These are phyloP conservation scores for Prunus padus DNA, from an alignment of 306 rosid species.

Conservation along the genomic window DNA sequence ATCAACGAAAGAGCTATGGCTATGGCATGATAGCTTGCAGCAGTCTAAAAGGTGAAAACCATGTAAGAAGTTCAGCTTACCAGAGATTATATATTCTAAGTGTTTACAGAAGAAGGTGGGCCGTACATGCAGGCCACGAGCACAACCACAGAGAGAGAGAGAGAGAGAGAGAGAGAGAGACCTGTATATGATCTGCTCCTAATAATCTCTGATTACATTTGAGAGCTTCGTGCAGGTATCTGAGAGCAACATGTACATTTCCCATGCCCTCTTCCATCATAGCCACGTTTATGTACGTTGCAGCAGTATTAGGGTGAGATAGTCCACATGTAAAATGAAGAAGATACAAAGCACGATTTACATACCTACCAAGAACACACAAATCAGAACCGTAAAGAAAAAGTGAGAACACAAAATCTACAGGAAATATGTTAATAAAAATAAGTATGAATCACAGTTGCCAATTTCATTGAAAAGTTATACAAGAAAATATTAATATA, in stretches of 20 bases:
- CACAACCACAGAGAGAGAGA: constrained; percentile 1
- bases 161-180: constrained; percentile 28
- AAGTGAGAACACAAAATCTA: background rate
- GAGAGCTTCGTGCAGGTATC: constrained; percentile 96
- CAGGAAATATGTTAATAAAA: background rate
- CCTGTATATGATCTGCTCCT: constrained; percentile 98
- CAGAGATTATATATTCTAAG: background rate
- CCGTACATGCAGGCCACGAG: background rate
- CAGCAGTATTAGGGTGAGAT: constrained; percentile 97
- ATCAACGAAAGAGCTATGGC: constrained; percentile 97
- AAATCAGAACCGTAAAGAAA: constrained; percentile 21
- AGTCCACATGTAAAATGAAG: constrained; percentile 95
- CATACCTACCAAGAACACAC: constrained; percentile 55
- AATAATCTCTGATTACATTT: constrained; percentile 92
- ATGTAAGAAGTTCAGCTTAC: constrained; percentile 17
- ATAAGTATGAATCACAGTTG: background rate
- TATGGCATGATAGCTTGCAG: constrained; percentile 97
- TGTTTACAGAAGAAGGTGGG: background rate
- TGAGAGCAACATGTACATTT: constrained; percentile 90
- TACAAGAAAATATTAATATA: constrained; percentile 1
- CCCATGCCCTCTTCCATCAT: constrained; percentile 99
- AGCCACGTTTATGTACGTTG: constrained; percentile 93
- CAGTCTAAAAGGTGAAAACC: constrained; percentile 60
- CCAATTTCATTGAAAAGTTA: constrained; percentile 4
- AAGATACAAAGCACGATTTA: constrained; percentile 90